Base-by-base conservation (phyloP, 2,329 filamentous ascomycete species). In the Ophioceras dolichostomum region DNA sequence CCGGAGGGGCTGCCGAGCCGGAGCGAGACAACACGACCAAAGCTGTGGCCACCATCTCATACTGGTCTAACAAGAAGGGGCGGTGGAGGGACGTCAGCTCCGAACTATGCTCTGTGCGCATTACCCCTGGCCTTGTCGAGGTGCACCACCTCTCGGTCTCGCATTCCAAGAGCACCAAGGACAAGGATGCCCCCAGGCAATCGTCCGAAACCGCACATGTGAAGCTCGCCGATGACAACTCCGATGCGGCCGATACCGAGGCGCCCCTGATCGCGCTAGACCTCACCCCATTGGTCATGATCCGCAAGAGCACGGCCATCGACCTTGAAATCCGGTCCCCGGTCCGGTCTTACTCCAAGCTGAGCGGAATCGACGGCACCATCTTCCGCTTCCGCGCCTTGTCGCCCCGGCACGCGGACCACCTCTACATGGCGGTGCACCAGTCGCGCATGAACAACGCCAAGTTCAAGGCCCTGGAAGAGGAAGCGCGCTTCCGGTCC, bases 321-420 rank as follows among this genome's bases (percentile, higher is more conserved):
- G 91, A 98, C 55, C 84, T 98, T 38, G 91, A 93, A 46, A 85
- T 98, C 45, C 82, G 87, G 35, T 95, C 89, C 6, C 85, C 85
- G 2, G 82, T 88, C 19, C 82, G 83, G 31, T 57, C 68, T 17
- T 68, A 83, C 43, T 87, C 83, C 5, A 74, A 76, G 48, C 70
- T 94, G 39, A 72, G 68, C 41, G 71, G 62, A 61, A 52, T 79
- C 36, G 79, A 78, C 12, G 69, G 69, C 22, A 68, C 64, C 49
- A 91, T 93, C 54, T 84, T 94, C 61, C 89, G 93, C 67, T 91
- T 96, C 70, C 81, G 91, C 30, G 85, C 85, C 34, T 68, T 79
- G 30, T 83, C 73, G 33, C 69, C 77, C 3, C 70, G 76, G 31
- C 89, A 95, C 43, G 93, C 88, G 52, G 79, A 83, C 45, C 70